phyloP scores from a whole-genome alignment of 176 grass and related monocot species.

The Zea luxurians region DNA sequence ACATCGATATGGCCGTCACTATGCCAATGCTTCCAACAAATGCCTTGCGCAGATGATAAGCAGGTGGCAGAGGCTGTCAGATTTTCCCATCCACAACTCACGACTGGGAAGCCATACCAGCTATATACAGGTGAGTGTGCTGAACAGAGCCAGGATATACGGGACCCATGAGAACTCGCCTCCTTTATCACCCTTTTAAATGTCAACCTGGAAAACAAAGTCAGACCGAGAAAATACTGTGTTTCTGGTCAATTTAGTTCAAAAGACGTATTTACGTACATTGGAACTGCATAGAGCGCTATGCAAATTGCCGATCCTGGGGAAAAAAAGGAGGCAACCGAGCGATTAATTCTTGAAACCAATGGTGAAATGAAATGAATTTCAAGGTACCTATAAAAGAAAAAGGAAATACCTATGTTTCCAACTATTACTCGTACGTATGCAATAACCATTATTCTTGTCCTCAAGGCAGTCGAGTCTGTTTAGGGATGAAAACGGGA shows the following conservation, averaged over 20 bases:
- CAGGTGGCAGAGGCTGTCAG: constrained; percentile 48
- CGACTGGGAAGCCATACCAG: constrained; percentile 70
- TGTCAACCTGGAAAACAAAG: constrained; percentile 54
- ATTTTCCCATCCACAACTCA: constrained; percentile 76
- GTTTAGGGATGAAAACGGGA: too few relatives aligned
- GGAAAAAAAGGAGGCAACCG: constrained; percentile 19
- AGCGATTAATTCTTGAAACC: background rate
- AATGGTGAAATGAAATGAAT: background rate
- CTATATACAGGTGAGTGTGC: constrained; percentile 54
- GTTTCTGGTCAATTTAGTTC: background rate
- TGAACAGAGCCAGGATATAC: constrained; percentile 56
- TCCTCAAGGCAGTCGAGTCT: too few relatives aligned
- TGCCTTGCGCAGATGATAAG: constrained; percentile 52
- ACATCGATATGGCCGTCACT: constrained; percentile 66
- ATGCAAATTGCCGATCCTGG: constrained; percentile 58
- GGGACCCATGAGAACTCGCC: constrained; percentile 75
- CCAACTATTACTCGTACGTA: constrained; percentile 54
- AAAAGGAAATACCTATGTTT: constrained; percentile 60
- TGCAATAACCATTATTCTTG: too few relatives aligned
- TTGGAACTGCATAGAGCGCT: constrained; percentile 68
- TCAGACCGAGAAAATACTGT: background rate
- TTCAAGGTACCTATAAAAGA: background rate
- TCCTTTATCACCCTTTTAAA: constrained; percentile 72
- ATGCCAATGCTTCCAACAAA: constrained; percentile 66
- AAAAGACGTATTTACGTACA: constrained; percentile 46